Evolutionary conservation across 192 early-diverging fungal species (phyloP), one percentile per base, ranked within the genome.

Genomic region (Endogone sp.): DNA sequence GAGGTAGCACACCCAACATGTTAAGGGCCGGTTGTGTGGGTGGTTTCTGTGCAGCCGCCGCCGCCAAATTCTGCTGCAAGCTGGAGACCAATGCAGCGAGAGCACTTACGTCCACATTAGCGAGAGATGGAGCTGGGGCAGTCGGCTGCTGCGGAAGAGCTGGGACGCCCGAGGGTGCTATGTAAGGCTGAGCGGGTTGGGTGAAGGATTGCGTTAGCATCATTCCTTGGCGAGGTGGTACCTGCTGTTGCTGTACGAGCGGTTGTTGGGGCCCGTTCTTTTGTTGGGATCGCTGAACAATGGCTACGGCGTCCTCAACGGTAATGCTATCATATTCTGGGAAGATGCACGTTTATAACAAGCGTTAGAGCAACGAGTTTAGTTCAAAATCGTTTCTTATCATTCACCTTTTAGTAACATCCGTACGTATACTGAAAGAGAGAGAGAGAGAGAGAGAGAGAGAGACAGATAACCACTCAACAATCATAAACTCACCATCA

Each of bases 401-500:
- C n/a, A n/a, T n/a, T n/a, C n/a, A n/a, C n/a, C n/a, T n/a, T n/a
- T n/a, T n/a, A n/a, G n/a, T n/a, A n/a, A n/a, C n/a, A n/a, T n/a
- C n/a, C n/a, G n/a, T n/a, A n/a, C n/a, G n/a, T n/a, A n/a, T n/a
- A n/a, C n/a, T n/a, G n/a, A n/a, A n/a, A n/a, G n/a, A n/a, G n/a
- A n/a, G n/a, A n/a, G n/a, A n/a, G n/a, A n/a, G n/a, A n/a, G n/a
- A n/a, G n/a, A n/a, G n/a, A n/a, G n/a, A n/a, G n/a, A n/a, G n/a
- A n/a, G n/a, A n/a, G n/a, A n/a, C n/a, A n/a, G n/a, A n/a, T n/a
- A n/a, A n/a, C n/a, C n/a, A n/a, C n/a, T n/a, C n/a, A n/a, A n/a
- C n/a, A n/a, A n/a, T n/a, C n/a, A n/a, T n/a, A n/a, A n/a, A 72
- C 71, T 29, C 23, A 72, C 71, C 71, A 67, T 72, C 71, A 61